These are phyloP conservation scores for Exsudoporus frostii DNA, from an alignment of 768 basidiomycete species.

Conservation along the genomic window DNA sequence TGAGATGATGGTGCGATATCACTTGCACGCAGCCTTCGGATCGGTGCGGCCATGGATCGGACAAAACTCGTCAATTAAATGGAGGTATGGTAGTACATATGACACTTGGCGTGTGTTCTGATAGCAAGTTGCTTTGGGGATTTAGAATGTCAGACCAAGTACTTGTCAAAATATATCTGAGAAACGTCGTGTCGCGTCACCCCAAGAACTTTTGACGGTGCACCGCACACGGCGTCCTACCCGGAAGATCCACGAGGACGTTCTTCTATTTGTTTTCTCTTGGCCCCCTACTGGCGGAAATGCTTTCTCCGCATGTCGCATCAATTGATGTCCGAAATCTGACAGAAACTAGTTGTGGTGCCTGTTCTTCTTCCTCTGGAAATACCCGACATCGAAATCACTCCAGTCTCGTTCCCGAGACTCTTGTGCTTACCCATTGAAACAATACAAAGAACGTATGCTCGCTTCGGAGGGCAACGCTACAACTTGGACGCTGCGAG, in stretches of 20 bases:
- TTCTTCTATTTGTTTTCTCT: background rate
- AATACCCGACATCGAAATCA: background rate
- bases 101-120: background rate
- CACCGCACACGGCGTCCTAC: background rate
- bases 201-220: background rate
- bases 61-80: background rate
- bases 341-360: background rate
- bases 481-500: background rate
- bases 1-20: slow-evolving; percentile 6
- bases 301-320: background rate
- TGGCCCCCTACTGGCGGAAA: background rate
- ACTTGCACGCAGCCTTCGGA: background rate
- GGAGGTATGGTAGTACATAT: background rate
- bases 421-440: background rate
- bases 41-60: slow-evolving; percentile 14
- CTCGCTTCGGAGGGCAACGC: background rate
- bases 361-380: background rate
- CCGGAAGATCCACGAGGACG: background rate
- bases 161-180: background rate
- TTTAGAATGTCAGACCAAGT: background rate
- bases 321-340: background rate
- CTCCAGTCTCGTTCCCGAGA: background rate
- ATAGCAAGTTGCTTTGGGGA: background rate
- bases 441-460: background rate
- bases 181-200: background rate